Evolutionary conservation across 2,329 filamentous ascomycete genomes (phyloP), one percentile per base, ranked within the genome.

Genomic region (Didymella segeticola): DNA sequence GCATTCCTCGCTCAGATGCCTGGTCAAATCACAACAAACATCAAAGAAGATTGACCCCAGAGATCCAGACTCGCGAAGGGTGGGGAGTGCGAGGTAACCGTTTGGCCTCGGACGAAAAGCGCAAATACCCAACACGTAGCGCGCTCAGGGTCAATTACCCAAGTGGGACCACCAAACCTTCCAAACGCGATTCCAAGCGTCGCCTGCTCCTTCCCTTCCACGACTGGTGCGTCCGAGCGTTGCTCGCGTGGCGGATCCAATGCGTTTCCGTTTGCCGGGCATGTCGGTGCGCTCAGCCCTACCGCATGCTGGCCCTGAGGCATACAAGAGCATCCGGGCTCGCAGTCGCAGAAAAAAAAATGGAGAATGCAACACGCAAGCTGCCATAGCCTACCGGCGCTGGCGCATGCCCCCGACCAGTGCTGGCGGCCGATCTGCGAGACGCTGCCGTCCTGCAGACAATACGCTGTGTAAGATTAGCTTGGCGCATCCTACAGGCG

Each of bases 321-420:
- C 41, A 41, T 52, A 34, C 48, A 52, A 46, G 38, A 46, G 9
- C 27, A 31, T 46, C 41, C 41, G 34, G 33, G 4, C 6, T 39
- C 34, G 27, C 42, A 46, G n/a, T 22, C n/a, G n/a, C n/a, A n/a
- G n/a, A n/a, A 22, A 38, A 39, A 43, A 14, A 23, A 22, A 19
- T 39, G 33, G 34, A 25, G 25, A 47, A 39, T 14, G 33, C 31
- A 23, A 39, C 43, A 25, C 43, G 43, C 43, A 47, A 22, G 33
- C 42, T 29, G 37, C 22, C n/a, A n/a, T n/a, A n/a, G n/a, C n/a
- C n/a, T n/a, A 41, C 23, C n/a, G 20, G 20, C 34, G 26, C 22
- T 6, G 25, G n/a, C 27, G 36, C 27, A 9, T 33, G 7, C 23
- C 27, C 26, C 23, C 19, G 34, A 37, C 31, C 31, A 33, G 10